Evolutionary conservation across 306 rosid genomes (phyloP).

Genomic region (Boehmeria nivea): DNA sequence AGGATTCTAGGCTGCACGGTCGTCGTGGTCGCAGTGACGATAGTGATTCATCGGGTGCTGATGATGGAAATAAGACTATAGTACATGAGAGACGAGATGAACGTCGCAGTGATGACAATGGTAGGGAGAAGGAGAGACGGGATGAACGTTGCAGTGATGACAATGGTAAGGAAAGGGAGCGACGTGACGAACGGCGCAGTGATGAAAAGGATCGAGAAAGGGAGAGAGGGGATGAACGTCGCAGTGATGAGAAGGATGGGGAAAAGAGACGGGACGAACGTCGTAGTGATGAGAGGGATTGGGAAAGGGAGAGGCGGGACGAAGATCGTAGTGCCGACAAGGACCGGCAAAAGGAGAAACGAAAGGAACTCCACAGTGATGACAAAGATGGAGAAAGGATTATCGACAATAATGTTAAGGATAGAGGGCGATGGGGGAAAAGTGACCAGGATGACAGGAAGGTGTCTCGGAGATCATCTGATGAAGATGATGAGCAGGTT

Average conservation of each 20-base stretch:
- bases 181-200: too few species aligned
- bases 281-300: too few species aligned
- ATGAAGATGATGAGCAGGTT: conserved; percentile 36
- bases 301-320: too few species aligned
- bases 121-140: too few species aligned
- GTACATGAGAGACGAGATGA: conserved; percentile 11
- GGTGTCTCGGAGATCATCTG: too few species aligned
- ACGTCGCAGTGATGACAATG: background rate
- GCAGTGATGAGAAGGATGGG: conserved; percentile 17
- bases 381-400: conserved; percentile 17
- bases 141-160: too few species aligned
- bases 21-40: conserved; percentile 8
- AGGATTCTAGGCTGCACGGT: conserved; percentile 14
- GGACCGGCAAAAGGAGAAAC: too few species aligned
- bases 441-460: conserved; percentile 14
- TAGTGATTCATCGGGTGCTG: conserved; percentile 20
- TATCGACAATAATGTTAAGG: conserved; percentile 14
- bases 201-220: too few species aligned
- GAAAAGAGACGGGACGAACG: too few species aligned
- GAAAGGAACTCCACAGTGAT: too few species aligned
- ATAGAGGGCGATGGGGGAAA: conserved; percentile 21
- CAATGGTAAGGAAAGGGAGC: conserved; percentile 16
- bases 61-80: conserved; percentile 15
- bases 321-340: too few species aligned
- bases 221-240: too few species aligned